Evolutionary conservation across 257 asterid genomes (phyloP).

Genomic region (Salvia miltiorrhiza): DNA sequence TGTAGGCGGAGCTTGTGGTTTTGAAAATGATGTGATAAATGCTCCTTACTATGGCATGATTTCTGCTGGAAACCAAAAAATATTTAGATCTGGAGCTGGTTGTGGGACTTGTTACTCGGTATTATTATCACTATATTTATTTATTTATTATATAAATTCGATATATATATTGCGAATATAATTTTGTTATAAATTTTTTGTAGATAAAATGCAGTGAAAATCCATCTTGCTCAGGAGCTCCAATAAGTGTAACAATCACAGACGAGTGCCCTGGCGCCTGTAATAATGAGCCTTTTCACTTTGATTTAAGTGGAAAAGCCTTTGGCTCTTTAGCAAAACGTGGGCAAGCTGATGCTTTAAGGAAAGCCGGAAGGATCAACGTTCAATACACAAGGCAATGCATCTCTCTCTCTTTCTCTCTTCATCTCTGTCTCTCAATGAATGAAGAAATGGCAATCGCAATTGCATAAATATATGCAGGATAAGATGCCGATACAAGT

Average conservation of each 20-base stretch:
- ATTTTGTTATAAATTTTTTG: not conserved
- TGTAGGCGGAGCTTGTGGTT: slow-evolving; percentile 50
- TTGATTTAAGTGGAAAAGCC: slow-evolving; percentile 36
- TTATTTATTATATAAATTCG: not conserved
- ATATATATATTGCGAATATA: not conserved
- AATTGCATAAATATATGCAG: no score
- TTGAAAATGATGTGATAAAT: slow-evolving; percentile 19
- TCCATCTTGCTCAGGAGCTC: slow-evolving; percentile 21
- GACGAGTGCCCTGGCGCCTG: slow-evolving; percentile 29
- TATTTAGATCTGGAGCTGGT: slow-evolving; percentile 34
- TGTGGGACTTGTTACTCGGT: slow-evolving; percentile 50
- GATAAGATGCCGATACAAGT: slow-evolving; percentile 24
- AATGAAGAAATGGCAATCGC: no score
- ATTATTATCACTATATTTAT: not conserved
- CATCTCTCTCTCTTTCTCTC: not conserved
- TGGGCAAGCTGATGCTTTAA: slow-evolving; percentile 7
- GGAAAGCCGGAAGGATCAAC: slow-evolving; percentile 20
- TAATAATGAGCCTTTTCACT: slow-evolving; percentile 22
- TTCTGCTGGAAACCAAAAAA: slow-evolving; percentile 34
- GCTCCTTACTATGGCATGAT: slow-evolving; percentile 30
- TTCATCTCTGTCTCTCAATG: no score
- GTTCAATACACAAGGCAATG: slow-evolving; percentile 24
- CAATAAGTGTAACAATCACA: slow-evolving; percentile 23
- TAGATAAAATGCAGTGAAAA: slow-evolving; percentile 25
- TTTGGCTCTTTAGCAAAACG: slow-evolving; percentile 23